Conservation (phyloP, 805 yeast species). For the Sugiyamaella qingdaonensis region DNA sequence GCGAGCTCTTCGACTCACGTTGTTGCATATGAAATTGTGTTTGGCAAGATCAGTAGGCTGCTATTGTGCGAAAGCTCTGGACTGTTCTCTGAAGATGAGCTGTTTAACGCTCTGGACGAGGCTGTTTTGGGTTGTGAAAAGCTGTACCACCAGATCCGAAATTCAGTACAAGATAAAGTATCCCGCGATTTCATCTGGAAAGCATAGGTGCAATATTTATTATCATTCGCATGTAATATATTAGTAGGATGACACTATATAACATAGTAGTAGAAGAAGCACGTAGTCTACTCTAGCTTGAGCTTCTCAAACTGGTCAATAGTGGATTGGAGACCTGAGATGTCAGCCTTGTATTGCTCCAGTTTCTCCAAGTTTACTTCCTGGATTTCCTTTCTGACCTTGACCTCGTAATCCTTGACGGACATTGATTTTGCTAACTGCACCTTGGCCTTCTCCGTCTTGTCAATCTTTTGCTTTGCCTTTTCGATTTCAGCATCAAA, state of each 20-base stretch:
- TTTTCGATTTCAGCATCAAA: slow-evolving; percentile 85
- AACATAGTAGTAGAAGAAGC: not conserved
- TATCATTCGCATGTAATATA: slow-evolving; percentile 2
- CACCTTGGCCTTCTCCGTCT: slow-evolving; percentile 55
- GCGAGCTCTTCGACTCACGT: slow-evolving; percentile 58
- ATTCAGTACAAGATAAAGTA: slow-evolving; percentile 45
- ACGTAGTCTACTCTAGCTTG: slow-evolving; percentile 42
- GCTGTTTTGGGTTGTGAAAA: slow-evolving; percentile 47
- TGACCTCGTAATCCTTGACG: slow-evolving; percentile 74
- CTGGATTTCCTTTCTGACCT: slow-evolving; percentile 79
- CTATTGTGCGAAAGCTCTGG: slow-evolving; percentile 74
- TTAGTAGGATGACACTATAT: not conserved
- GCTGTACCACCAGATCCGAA: slow-evolving; percentile 45
- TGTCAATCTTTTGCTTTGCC: slow-evolving; percentile 70
- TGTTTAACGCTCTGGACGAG: slow-evolving; percentile 49
- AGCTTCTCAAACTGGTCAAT: slow-evolving; percentile 78
- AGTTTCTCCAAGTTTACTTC: slow-evolving; percentile 66
- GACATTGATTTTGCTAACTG: slow-evolving; percentile 65
- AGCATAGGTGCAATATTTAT: slow-evolving; percentile 3
- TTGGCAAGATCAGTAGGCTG: slow-evolving; percentile 49
- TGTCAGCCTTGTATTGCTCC: slow-evolving; percentile 75
- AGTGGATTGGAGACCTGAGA: slow-evolving; percentile 83
- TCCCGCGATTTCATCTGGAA: slow-evolving; percentile 59
- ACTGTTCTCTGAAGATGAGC: slow-evolving; percentile 51
- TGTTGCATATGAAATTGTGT: slow-evolving; percentile 53